These are phyloP conservation scores for Eucalyptus albens DNA, from an alignment of 345 rosid species.

Conservation along the genomic window DNA sequence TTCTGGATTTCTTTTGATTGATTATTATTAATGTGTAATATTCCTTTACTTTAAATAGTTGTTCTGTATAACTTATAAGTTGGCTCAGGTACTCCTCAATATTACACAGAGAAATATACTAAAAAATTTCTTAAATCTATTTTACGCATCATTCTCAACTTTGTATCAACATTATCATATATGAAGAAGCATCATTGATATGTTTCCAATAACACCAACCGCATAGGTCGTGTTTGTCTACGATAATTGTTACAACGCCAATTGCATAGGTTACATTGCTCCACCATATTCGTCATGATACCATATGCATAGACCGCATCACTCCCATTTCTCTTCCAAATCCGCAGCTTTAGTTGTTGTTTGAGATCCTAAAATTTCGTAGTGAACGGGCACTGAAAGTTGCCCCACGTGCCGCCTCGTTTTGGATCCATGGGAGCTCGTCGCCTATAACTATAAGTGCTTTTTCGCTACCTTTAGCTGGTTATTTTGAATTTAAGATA, in stretches of 20 bases:
- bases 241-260: accelerated
- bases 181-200: background rate
- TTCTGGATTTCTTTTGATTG: background rate
- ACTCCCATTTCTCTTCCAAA: background rate
- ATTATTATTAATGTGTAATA: background rate
- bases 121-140: background rate
- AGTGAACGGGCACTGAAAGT: background rate
- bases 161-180: background rate
- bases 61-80: background rate
- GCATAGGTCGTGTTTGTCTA: accelerated
- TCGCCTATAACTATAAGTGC: background rate
- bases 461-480: background rate
- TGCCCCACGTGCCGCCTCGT: background rate
- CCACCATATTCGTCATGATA: background rate
- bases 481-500: background rate
- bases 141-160: background rate
- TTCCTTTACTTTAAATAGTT: background rate
- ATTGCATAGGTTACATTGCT: accelerated
- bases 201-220: background rate
- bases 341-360: background rate
- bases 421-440: background rate
- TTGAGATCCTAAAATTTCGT: background rate
- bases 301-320: background rate
- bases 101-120: background rate
- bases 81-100: background rate